Conservation (phyloP, 495 filamentous ascomycete species). For the Talaromyces stipitatus region DNA sequence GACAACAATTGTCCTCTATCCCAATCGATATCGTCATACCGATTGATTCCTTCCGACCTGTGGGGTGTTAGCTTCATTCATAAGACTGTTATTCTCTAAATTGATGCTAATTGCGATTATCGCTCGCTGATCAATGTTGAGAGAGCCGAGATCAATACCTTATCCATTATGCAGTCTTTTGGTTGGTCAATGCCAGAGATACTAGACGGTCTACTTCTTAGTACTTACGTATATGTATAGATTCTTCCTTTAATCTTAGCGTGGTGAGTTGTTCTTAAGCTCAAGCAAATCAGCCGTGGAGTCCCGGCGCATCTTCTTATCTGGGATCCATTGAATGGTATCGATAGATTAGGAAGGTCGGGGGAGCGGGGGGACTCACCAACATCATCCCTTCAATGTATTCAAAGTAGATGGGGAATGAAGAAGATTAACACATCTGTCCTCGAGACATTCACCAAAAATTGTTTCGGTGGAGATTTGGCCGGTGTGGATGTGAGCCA, state of each 20-base stretch:
- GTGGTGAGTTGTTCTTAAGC: background rate
- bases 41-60: background rate
- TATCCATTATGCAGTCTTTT: background rate
- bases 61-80: background rate
- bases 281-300: background rate
- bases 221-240: background rate
- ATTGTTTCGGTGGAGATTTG: background rate
- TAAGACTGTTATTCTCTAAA: background rate
- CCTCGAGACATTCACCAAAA: background rate
- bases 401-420: background rate
- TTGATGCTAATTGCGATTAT: background rate
- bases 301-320: background rate
- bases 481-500: background rate
- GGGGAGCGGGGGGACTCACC: constrained; percentile 10
- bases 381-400: no score
- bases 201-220: background rate
- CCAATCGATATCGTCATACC: background rate
- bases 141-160: background rate
- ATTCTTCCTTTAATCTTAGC: background rate
- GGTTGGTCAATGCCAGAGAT: background rate
- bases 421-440: background rate
- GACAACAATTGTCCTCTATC: background rate
- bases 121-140: background rate
- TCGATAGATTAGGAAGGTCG: constrained; percentile 23
- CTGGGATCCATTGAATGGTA: background rate